Percentiles rank a stretch among this genome's conserved stretches.
Conservation (phyloP, 2,329 filamentous ascomycete genomes). For the Calonectria crousiana region DNA sequence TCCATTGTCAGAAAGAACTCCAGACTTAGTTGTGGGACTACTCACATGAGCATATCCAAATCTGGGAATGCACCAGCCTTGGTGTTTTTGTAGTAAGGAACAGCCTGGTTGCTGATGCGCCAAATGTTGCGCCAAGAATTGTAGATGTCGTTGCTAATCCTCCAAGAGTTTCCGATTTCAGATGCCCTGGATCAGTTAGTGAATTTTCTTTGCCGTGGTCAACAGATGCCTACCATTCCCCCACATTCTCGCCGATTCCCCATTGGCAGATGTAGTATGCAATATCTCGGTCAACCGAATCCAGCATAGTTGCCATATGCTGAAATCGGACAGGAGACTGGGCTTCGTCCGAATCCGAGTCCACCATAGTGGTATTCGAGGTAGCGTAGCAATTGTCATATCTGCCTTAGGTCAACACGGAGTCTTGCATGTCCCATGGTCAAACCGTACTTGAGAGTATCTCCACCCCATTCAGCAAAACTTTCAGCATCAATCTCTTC, state of each 20-base stretch:
- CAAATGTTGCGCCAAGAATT: conserved; percentile 64
- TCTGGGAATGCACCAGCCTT: conserved; percentile 62
- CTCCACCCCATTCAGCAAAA: conserved; percentile 59
- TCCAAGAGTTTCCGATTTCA: conserved; percentile 59
- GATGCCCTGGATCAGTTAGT: conserved; percentile 49
- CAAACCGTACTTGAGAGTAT: conserved; percentile 62
- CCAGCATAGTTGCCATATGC: conserved; percentile 59
- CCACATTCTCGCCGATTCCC: conserved; percentile 62
- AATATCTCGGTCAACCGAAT: conserved; percentile 54
- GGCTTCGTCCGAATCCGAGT: conserved; percentile 52
- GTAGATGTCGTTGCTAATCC: conserved; percentile 67
- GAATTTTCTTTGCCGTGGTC: fast-evolving
- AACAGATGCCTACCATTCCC: conserved; percentile 51
- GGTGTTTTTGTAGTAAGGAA: conserved; percentile 59
- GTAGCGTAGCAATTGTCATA: conserved; percentile 64
- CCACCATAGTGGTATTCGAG: conserved; percentile 56
- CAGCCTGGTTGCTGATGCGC: conserved; percentile 64
- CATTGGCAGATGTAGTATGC: conserved; percentile 66
- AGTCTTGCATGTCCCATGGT: fast-evolving
- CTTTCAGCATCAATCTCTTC: conserved; percentile 56
- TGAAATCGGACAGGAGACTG: conserved; percentile 57
- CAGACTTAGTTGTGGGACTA: fast-evolving
- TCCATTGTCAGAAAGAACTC: not conserved
- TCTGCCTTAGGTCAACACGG: conserved; percentile 28
- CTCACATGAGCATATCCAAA: conserved; percentile 64